Percentiles rank a stretch among this genome's conserved stretches.
These are phyloP conservation scores for Coemansia asiatica DNA, from an alignment of 192 early-diverging fungal species.

Conservation along the genomic window DNA sequence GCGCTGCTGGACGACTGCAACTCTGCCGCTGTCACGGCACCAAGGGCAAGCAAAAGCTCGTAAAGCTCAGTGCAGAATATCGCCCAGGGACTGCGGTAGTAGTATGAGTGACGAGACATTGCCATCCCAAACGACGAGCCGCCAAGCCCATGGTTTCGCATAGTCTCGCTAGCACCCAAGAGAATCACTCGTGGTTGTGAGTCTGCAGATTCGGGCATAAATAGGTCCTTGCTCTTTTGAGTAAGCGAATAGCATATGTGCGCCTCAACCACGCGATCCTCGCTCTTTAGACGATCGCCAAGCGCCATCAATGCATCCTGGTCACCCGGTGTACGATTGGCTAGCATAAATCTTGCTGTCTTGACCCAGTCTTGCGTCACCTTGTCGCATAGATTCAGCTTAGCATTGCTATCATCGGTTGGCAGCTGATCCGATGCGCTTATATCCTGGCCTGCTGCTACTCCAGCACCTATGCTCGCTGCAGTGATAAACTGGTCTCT, in stretches of 20 bases:
- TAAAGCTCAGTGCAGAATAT: constrained; percentile 82
- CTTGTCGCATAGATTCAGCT: not conserved
- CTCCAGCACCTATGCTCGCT: constrained; percentile 17
- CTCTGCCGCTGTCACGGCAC: constrained; percentile 47
- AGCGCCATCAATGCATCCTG: constrained; percentile 66
- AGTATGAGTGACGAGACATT: constrained; percentile 36
- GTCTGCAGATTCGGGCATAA: constrained; percentile 61
- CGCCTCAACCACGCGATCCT: constrained; percentile 60
- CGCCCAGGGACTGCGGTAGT: constrained; percentile 59
- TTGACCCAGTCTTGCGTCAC: constrained; percentile 68
- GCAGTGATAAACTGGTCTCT: constrained; percentile 28
- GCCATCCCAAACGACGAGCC: constrained; percentile 14
- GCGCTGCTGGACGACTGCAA: constrained; percentile 11
- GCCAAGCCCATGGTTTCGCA: not conserved
- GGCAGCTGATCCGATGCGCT: not conserved
- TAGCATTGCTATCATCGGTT: not conserved
- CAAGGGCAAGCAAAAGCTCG: constrained; percentile 69
- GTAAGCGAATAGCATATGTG: constrained; percentile 84
- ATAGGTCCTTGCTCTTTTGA: constrained; percentile 52
- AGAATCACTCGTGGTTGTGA: constrained; percentile 65
- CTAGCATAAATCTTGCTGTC: constrained; percentile 72
- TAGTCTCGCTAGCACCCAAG: constrained; percentile 60
- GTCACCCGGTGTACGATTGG: constrained; percentile 81
- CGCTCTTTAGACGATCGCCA: constrained; percentile 71
- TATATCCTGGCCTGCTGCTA: not conserved